Conservation (phyloP, 2,329 filamentous ascomycete genomes). For the Cucurbitaria berberidis region DNA sequence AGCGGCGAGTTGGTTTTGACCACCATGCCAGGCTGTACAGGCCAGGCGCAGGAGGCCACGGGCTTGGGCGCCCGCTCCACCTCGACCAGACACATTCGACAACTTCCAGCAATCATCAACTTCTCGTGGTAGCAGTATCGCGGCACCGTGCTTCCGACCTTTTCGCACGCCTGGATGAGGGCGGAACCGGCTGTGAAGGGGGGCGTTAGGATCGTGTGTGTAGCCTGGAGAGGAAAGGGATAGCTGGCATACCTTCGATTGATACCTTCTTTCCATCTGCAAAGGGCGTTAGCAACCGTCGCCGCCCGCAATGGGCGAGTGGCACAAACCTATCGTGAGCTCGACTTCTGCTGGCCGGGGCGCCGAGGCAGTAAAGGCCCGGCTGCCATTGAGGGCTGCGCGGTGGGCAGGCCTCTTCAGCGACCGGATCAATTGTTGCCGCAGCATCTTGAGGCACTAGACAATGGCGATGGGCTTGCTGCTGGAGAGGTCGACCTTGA, state of each 20-base stretch:
- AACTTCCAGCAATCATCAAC: slow-evolving; percentile 98
- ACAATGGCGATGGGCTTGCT: slow-evolving; percentile 37
- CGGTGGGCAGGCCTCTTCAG: slow-evolving; percentile 63
- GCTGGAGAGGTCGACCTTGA: slow-evolving; percentile 31
- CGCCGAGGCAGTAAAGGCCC: slow-evolving; percentile 81
- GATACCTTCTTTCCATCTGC: slow-evolving; percentile 97
- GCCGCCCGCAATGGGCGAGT: slow-evolving; percentile 24
- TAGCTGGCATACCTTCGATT: slow-evolving; percentile 76
- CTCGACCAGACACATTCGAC: slow-evolving; percentile 99
- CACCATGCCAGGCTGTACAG: slow-evolving; percentile 97
- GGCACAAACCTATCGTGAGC: slow-evolving; percentile 83
- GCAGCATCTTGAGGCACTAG: slow-evolving; percentile 60
- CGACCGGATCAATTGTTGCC: slow-evolving; percentile 68
- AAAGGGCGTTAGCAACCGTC: slow-evolving; percentile 44
- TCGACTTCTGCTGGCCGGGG: slow-evolving; percentile 89
- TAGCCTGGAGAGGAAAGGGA: slow-evolving; percentile 13
- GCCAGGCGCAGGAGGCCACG: slow-evolving; percentile 98
- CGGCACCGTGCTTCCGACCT: slow-evolving; percentile 88
- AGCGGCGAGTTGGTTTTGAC: slow-evolving; percentile 98
- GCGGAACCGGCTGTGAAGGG: slow-evolving; percentile 80
- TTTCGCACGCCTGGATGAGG: slow-evolving; percentile 98
- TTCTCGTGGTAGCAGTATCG: slow-evolving; percentile 99
- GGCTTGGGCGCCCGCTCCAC: slow-evolving; percentile 96
- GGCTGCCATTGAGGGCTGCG: slow-evolving; percentile 64
- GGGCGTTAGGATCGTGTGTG: slow-evolving; percentile 34